Evolutionary conservation across 352 stramenopile genomes (phyloP).

Genomic region (Pythium aphanidermatum): DNA sequence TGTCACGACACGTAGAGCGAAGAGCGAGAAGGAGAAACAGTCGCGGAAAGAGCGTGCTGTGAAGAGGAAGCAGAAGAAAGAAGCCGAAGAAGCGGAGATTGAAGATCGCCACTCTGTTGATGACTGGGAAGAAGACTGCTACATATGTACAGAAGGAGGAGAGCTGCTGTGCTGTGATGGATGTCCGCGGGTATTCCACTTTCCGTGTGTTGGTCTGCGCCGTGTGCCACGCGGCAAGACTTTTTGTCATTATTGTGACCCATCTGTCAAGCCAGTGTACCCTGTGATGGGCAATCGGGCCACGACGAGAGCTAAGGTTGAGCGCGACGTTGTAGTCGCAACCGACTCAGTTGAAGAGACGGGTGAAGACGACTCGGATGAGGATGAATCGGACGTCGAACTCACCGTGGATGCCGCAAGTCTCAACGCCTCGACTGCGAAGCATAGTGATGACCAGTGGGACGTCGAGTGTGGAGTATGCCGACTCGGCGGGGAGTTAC

Average conservation of each 20-base stretch:
- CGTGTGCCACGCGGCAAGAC: slow-evolving; percentile 80
- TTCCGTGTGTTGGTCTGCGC: slow-evolving; percentile 72
- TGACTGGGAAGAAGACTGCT: slow-evolving; percentile 88
- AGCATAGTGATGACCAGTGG: slow-evolving; percentile 68
- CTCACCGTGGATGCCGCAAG: slow-evolving; percentile 10
- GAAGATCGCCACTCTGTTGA: slow-evolving; percentile 47
- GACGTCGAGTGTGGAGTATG: slow-evolving; percentile 89
- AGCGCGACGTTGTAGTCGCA: slow-evolving; percentile 3
- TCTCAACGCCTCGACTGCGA: slow-evolving; percentile 25
- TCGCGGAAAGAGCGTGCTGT: slow-evolving; percentile 59
- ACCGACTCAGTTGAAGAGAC: slow-evolving; percentile 12
- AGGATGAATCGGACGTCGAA: slow-evolving; percentile 13
- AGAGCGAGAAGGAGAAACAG: slow-evolving; percentile 67
- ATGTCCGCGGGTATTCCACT: slow-evolving; percentile 91
- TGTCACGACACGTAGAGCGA: slow-evolving; percentile 41
- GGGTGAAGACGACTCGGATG: neutral
- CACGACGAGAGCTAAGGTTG: slow-evolving; percentile 6
- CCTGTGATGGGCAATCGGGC: slow-evolving; percentile 17
- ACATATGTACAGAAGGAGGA: slow-evolving; percentile 79
- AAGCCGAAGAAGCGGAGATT: slow-evolving; percentile 35
- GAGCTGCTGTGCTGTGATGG: slow-evolving; percentile 88
- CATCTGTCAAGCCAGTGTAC: slow-evolving; percentile 60
- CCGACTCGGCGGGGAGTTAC: slow-evolving; percentile 66
- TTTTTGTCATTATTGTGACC: slow-evolving; percentile 77
- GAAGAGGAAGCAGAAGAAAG: slow-evolving; percentile 61